Percentiles rank a stretch among this genome's conserved stretches.
These are phyloP conservation scores for Penicillium palitans DNA, from an alignment of 2,329 filamentous ascomycete species.

Conservation along the genomic window DNA sequence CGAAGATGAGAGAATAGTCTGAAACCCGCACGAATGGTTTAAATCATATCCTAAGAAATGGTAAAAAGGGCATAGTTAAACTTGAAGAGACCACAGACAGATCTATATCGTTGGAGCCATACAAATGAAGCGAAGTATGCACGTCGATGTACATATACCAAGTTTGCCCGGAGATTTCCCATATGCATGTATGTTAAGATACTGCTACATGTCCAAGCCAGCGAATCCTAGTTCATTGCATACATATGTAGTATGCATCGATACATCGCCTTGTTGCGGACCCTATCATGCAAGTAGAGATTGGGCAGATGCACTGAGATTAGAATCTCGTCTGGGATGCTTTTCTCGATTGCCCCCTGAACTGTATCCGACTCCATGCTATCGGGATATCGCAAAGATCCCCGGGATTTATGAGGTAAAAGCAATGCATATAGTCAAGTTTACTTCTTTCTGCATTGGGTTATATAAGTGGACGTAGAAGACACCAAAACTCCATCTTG, in stretches of 20 bases:
- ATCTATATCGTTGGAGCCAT: too few relatives aligned
- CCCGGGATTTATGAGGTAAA: neutral
- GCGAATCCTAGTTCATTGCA: neutral
- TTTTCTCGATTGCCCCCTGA: neutral
- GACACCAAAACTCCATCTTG: too few relatives aligned
- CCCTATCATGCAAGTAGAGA: neutral
- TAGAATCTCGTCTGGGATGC: neutral
- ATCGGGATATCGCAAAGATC: neutral
- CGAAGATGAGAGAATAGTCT: neutral
- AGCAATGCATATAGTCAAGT: neutral
- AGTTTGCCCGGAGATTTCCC: neutral
- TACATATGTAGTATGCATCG: neutral
- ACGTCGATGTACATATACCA: neutral
- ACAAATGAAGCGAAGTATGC: too few relatives aligned
- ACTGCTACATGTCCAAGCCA: slow-evolving; percentile 1
- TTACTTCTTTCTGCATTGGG: neutral
- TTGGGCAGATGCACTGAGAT: slow-evolving; percentile 5
- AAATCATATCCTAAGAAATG: neutral
- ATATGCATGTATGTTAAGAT: neutral
- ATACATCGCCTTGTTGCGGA: neutral
- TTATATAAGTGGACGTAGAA: neutral
- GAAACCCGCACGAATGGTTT: neutral
- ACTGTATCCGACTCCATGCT: neutral
- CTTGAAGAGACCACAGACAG: too few relatives aligned
- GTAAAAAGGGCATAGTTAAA: neutral